These are phyloP conservation scores for Fusarium albidum DNA, from an alignment of 2,329 filamentous ascomycete genomes.

Conservation along the genomic window DNA sequence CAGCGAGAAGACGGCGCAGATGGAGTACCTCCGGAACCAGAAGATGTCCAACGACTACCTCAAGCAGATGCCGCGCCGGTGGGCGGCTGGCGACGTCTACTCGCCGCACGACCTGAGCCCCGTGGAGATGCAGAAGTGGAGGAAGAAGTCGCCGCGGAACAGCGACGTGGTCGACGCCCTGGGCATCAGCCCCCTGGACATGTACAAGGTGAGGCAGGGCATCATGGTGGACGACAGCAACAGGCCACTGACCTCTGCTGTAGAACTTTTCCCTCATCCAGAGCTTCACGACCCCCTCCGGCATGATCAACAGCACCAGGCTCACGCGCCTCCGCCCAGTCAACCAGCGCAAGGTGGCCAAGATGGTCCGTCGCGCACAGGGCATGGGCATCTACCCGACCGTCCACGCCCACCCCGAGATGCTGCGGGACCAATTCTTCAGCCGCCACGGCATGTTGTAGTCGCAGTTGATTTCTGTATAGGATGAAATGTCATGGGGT, in stretches of 20 bases:
- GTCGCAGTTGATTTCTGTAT: too few species aligned
- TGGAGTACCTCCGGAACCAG: conserved; percentile 50
- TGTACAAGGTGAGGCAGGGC: conserved; percentile 96
- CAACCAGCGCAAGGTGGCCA: conserved; percentile 93
- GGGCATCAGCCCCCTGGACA: conserved; percentile 79
- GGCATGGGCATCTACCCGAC: conserved; percentile 93
- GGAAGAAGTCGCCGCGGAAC: conserved; percentile 62
- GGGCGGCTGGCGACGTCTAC: conserved; percentile 85
- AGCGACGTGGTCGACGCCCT: conserved; percentile 82
- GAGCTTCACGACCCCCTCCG: conserved; percentile 85
- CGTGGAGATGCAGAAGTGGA: conserved; percentile 84
- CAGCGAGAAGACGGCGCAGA: conserved; percentile 44
- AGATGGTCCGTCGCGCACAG: conserved; percentile 87
- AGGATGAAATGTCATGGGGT: conserved; percentile 34
- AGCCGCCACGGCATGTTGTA: conserved; percentile 24
- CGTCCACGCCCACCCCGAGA: conserved; percentile 87
- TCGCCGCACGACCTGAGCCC: conserved; percentile 85
- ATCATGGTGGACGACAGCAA: too few species aligned
- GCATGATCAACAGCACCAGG: conserved; percentile 80
- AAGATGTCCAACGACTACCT: conserved; percentile 62
- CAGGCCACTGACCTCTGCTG: too few species aligned
- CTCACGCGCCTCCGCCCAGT: conserved; percentile 83
- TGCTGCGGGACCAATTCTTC: conserved; percentile 62
- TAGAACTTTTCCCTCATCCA: conserved; percentile 94
- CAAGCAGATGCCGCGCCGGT: conserved; percentile 73